Percentiles rank a stretch among this genome's conserved stretches.
These are phyloP conservation scores for Acanthamoeba culbertsoni DNA, from an alignment of 208 protist genomes.

Conservation along the genomic window DNA sequence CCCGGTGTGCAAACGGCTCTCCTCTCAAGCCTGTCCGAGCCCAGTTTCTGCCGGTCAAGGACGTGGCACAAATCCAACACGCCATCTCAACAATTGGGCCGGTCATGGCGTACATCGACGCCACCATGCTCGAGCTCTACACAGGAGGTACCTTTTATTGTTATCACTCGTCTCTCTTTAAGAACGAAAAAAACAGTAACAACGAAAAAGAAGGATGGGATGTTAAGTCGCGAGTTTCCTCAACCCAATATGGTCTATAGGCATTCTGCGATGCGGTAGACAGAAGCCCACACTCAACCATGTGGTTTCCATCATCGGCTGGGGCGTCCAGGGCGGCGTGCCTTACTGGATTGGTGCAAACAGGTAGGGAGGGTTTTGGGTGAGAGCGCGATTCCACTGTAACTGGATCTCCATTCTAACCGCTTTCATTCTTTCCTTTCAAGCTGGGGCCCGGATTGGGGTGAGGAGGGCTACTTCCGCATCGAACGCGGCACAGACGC, in stretches of 20 bases:
- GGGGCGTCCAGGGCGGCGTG: conserved; percentile 71
- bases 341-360: conserved; percentile 75
- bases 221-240: no score
- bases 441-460: conserved; percentile 74
- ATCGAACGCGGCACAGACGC: conserved; percentile 8
- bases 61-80: neutral
- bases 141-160: neutral
- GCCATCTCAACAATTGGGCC: neutral
- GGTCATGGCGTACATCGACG: neutral
- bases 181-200: no score
- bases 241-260: no score
- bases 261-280: neutral
- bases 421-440: neutral
- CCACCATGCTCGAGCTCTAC: neutral
- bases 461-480: conserved; percentile 68
- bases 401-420: no score
- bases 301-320: conserved; percentile 77
- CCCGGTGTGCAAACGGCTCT: neutral
- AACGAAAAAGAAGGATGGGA: no score
- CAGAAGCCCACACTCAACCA: conserved; percentile 66
- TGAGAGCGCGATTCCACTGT: no score
- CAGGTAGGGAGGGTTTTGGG: no score
- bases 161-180: no score
- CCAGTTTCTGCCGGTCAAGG: neutral
- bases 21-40: neutral